Conservation (phyloP, 257 asterid species). For the Osmanthus fragrans region DNA sequence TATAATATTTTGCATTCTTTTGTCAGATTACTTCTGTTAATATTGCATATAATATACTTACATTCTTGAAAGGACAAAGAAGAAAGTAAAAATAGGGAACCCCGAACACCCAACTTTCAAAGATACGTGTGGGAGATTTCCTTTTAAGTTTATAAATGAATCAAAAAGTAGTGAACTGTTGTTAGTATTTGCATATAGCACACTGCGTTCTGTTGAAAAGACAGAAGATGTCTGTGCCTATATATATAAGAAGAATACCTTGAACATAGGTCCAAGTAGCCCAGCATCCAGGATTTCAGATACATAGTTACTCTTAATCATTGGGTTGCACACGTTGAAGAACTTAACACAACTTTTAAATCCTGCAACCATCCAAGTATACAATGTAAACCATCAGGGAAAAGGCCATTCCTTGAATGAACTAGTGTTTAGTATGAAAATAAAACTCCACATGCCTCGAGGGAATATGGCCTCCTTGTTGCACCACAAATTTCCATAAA, state of each 20-base stretch:
- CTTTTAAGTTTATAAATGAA: neutral
- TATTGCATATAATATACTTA: neutral
- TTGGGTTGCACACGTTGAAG: conserved; percentile 47
- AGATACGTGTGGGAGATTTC: neutral
- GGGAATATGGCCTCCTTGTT: conserved; percentile 70
- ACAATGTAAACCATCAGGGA: neutral
- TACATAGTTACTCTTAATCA: conserved; percentile 37
- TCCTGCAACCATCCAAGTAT: conserved; percentile 42
- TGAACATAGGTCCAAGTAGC: conserved; percentile 71
- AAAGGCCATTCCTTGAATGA: neutral
- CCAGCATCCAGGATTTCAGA: conserved; percentile 80
- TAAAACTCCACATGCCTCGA: conserved; percentile 43
- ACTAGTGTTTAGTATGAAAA: neutral
- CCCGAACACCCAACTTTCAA: neutral
- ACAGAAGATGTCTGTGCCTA: neutral
- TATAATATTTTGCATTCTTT: neutral
- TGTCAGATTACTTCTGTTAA: neutral
- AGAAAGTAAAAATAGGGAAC: neutral
- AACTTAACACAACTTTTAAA: conserved; percentile 63
- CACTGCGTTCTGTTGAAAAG: neutral
- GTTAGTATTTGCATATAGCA: neutral
- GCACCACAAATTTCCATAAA: conserved; percentile 64
- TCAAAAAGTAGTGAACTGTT: neutral
- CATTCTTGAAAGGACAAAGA: neutral
- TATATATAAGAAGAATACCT: conserved; percentile 41